These are phyloP conservation scores for Sutorius australiensis DNA, from an alignment of 768 basidiomycete species.

Conservation along the genomic window DNA sequence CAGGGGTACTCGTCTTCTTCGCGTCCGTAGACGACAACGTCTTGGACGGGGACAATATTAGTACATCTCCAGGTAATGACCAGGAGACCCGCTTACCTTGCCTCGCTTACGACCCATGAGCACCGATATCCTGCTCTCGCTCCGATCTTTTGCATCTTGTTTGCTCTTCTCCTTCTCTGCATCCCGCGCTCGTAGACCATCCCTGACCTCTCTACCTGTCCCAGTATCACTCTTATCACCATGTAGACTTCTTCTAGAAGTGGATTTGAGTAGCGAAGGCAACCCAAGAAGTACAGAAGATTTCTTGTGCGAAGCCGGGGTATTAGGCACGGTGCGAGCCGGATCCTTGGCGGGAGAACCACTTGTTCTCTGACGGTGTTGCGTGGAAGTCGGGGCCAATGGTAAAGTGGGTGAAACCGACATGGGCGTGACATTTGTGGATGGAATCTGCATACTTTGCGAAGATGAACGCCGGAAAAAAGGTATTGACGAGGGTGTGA, in stretches of 20 bases:
- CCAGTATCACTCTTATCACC: slow-evolving; percentile 43
- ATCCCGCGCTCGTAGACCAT: slow-evolving; percentile 42
- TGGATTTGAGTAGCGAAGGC: slow-evolving; percentile 82
- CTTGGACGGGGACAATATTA: slow-evolving; percentile 40
- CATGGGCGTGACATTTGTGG: slow-evolving; percentile 37
- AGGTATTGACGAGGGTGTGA: slow-evolving; percentile 90
- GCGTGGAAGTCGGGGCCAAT: slow-evolving; percentile 39
- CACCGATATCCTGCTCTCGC: slow-evolving; percentile 84
- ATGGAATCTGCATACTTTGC: slow-evolving; percentile 73
- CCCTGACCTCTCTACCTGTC: slow-evolving; percentile 50
- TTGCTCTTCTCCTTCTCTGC: slow-evolving; percentile 53
- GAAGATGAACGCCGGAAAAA: slow-evolving; percentile 93
- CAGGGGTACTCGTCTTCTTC: slow-evolving; percentile 65
- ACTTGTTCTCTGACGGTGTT: slow-evolving; percentile 41
- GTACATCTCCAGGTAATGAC: neutral
- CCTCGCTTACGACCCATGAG: slow-evolving; percentile 87
- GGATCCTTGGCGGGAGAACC: slow-evolving; percentile 54
- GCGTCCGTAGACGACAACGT: slow-evolving; percentile 81
- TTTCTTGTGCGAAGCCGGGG: slow-evolving; percentile 69
- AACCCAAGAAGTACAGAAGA: slow-evolving; percentile 77
- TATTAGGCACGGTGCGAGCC: slow-evolving; percentile 48
- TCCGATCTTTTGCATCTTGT: slow-evolving; percentile 79
- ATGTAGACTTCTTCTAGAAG: slow-evolving; percentile 76
- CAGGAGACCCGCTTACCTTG: slow-evolving; percentile 57
- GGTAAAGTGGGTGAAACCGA: slow-evolving; percentile 53